These are phyloP conservation scores for Maudiozyma pseudohumilis DNA, from an alignment of 805 yeast genomes.

Conservation along the genomic window DNA sequence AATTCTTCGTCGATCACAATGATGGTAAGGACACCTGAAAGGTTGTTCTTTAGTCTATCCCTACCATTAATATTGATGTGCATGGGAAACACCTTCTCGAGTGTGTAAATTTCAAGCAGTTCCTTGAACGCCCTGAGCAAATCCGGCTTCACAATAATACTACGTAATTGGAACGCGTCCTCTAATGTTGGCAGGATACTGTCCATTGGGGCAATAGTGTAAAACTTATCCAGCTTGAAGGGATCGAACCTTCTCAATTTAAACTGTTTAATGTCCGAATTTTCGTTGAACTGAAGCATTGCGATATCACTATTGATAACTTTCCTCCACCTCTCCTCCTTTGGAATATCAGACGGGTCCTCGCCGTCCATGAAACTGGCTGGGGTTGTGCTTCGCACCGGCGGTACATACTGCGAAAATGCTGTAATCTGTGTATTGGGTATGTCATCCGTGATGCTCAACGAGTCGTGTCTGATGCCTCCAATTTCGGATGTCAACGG, in stretches of 20 bases:
- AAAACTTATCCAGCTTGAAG: slow-evolving; percentile 24
- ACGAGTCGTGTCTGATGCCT: slow-evolving; percentile 24
- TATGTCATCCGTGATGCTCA: neutral
- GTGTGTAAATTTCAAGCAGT: slow-evolving; percentile 7
- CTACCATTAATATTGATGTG: slow-evolving; percentile 31
- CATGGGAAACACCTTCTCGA: slow-evolving; percentile 30
- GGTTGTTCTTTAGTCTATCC: slow-evolving; percentile 37
- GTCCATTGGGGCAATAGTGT: slow-evolving; percentile 20
- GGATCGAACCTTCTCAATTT: slow-evolving; percentile 15
- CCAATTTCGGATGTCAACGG: slow-evolving; percentile 35
- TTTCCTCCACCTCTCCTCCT: slow-evolving; percentile 19
- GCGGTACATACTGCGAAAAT: slow-evolving; percentile 8
- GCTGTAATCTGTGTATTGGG: slow-evolving; percentile 19
- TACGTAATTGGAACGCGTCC: slow-evolving; percentile 18
- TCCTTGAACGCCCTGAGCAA: slow-evolving; percentile 15
- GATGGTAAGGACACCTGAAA: slow-evolving; percentile 40
- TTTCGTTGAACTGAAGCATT: slow-evolving; percentile 17
- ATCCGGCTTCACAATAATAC: slow-evolving; percentile 19
- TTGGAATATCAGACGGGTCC: slow-evolving; percentile 2
- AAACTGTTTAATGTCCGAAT: slow-evolving; percentile 2
- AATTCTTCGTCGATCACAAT: slow-evolving; percentile 32
- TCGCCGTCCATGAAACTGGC: neutral
- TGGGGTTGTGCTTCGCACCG: no score
- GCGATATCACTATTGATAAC: slow-evolving; percentile 20
- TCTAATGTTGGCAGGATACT: slow-evolving; percentile 24